Conservation (phyloP, 2,329 filamentous ascomycete species). For the Byssothecium circinans region DNA sequence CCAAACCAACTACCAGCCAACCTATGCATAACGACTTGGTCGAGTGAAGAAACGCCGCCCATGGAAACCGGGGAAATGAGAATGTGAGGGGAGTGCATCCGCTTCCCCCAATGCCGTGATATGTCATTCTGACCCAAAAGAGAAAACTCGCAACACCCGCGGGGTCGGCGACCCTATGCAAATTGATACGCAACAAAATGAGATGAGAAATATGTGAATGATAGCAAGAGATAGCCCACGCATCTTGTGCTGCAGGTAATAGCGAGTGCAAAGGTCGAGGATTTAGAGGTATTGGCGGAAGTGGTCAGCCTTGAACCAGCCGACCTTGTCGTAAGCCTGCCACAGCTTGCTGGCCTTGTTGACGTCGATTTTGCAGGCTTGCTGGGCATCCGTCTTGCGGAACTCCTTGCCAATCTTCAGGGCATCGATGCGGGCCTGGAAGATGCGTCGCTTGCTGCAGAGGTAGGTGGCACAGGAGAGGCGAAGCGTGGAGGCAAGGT, state of each 20-base stretch:
- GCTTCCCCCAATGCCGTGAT: conserved; percentile 18
- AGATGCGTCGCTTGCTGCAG: conserved; percentile 90
- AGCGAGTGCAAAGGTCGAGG: too few species aligned
- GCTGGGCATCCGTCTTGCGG: conserved; percentile 91
- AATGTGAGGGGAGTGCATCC: conserved; percentile 14
- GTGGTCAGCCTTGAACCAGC: conserved; percentile 69
- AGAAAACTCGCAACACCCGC: conserved; percentile 20
- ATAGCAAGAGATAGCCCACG: too few species aligned
- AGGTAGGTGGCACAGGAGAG: conserved; percentile 87
- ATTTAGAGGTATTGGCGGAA: conserved; percentile 50
- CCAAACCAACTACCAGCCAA: conserved; percentile 21
- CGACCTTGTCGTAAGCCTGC: conserved; percentile 83
- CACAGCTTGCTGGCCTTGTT: conserved; percentile 95
- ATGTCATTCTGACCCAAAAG: conserved; percentile 24
- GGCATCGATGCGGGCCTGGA: conserved; percentile 71
- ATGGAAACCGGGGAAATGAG: conserved; percentile 26
- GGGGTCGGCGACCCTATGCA: conserved; percentile 28
- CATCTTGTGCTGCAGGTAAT: too few species aligned
- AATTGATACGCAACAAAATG: conserved; percentile 21
- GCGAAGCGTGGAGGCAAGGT: conserved; percentile 75
- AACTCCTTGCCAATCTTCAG: conserved; percentile 75
- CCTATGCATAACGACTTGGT: conserved; percentile 23
- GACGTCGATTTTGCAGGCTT: conserved; percentile 97
- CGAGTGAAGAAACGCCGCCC: conserved; percentile 30
- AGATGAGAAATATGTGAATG: neutral